These are phyloP conservation scores for Hyaloperonospora arabidopsidis DNA, from an alignment of 352 stramenopile genomes.

Conservation along the genomic window DNA sequence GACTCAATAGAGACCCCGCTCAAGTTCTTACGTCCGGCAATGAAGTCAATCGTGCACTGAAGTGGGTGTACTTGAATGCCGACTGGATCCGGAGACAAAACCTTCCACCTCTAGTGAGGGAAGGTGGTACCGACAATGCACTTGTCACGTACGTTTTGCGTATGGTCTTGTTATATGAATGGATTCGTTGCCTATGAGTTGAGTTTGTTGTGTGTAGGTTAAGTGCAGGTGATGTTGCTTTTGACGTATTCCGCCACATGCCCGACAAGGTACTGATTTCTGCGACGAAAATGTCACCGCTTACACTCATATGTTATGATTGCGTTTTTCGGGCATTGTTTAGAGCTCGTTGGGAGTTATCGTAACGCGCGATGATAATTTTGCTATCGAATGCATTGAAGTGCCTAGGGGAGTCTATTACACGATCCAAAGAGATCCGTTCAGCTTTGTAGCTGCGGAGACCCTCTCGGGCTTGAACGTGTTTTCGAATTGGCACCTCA, in stretches of 20 bases:
- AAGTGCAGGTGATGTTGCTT: conserved; percentile 45
- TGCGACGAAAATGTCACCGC: not conserved
- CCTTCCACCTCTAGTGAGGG: conserved; percentile 34
- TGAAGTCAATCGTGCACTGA: conserved; percentile 66
- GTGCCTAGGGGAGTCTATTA: conserved; percentile 65
- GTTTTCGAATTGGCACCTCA: conserved; percentile 78
- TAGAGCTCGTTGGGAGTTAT: conserved; percentile 50
- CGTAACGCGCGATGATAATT: conserved; percentile 49
- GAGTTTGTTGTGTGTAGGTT: conserved; percentile 32
- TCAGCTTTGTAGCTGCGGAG: conserved; percentile 82
- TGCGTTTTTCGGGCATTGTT: not conserved
- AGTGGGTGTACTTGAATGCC: conserved; percentile 83
- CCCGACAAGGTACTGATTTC: conserved; percentile 58
- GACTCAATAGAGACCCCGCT: conserved; percentile 43
- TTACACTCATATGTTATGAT: not conserved
- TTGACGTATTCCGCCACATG: conserved; percentile 83
- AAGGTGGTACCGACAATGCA: conserved; percentile 17
- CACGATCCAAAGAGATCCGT: conserved; percentile 78
- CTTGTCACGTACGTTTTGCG: conserved; percentile 33
- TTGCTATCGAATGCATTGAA: conserved; percentile 44
- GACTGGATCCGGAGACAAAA: conserved; percentile 76
- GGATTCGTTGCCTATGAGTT: not conserved
- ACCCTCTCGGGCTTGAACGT: conserved; percentile 74
- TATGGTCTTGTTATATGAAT: not conserved
- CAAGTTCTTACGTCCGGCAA: conserved; percentile 62